Conservation (phyloP, 2,329 filamentous ascomycete species). For the Penicillium brevicompactum region DNA sequence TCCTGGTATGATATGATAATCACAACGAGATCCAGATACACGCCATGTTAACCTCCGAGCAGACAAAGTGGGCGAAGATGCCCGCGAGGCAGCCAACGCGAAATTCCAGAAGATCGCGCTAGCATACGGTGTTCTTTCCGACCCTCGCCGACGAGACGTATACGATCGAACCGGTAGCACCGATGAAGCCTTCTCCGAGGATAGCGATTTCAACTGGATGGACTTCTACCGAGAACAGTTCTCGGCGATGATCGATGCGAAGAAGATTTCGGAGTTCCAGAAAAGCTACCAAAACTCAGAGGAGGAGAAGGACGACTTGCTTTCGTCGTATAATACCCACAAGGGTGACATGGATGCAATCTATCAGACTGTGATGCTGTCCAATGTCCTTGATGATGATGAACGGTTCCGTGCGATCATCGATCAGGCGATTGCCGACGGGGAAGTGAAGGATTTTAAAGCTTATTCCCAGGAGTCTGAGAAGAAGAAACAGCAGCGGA, state of each 20-base stretch:
- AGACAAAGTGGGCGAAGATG: slow-evolving; percentile 75
- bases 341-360: slow-evolving; percentile 76
- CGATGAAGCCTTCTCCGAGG: slow-evolving; percentile 71
- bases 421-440: slow-evolving; percentile 72
- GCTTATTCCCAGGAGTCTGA: slow-evolving; percentile 75
- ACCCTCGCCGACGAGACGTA: slow-evolving; percentile 74
- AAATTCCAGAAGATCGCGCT: slow-evolving; percentile 91
- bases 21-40: slow-evolving; percentile 8
- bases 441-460: slow-evolving; percentile 66
- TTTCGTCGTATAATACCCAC: slow-evolving; percentile 71
- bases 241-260: slow-evolving; percentile 70
- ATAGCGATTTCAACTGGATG: slow-evolving; percentile 83
- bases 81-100: slow-evolving; percentile 72
- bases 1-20: slow-evolving; percentile 60
- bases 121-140: slow-evolving; percentile 89
- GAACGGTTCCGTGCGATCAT: slow-evolving; percentile 80
- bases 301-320: slow-evolving; percentile 77
- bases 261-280: slow-evolving; percentile 75
- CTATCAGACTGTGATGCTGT: slow-evolving; percentile 85
- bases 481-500: slow-evolving; percentile 60
- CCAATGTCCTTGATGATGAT: slow-evolving; percentile 80
- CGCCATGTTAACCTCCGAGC: slow-evolving; percentile 17
- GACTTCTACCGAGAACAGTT: slow-evolving; percentile 88
- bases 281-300: slow-evolving; percentile 80
- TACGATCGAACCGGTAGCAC: slow-evolving; percentile 93